phyloP scores from a whole-genome alignment of 2,329 filamentous ascomycete genomes.

The Chaetomiaceae sp. region DNA sequence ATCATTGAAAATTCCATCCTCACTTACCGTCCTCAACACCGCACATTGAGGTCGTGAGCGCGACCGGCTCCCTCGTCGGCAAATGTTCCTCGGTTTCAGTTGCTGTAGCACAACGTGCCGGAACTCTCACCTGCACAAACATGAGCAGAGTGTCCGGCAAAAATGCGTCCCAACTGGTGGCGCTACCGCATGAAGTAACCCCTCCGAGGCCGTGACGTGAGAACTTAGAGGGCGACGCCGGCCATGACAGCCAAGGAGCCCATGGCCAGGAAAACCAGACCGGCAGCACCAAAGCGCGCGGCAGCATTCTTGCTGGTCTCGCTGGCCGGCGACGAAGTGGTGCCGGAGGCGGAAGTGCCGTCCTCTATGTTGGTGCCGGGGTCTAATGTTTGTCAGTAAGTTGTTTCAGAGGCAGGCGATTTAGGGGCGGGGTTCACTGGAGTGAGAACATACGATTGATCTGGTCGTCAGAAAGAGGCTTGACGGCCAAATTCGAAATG shows the following conservation, averaged over 20 bases:
- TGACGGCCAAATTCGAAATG: slow-evolving; percentile 43
- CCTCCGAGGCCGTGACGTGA: no score
- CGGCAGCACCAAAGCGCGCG: slow-evolving; percentile 7
- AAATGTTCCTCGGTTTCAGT: no score
- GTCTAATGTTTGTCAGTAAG: slow-evolving; percentile 4
- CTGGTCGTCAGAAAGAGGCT: slow-evolving; percentile 38
- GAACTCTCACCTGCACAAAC: no score
- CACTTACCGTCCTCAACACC: no score
- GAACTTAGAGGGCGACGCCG: slow-evolving; percentile 17
- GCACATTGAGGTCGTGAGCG: no score
- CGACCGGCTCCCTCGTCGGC: no score
- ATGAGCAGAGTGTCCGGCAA: no score
- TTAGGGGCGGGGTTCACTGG: background rate
- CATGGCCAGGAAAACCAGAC: slow-evolving; percentile 17
- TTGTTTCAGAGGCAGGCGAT: no score
- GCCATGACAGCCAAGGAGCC: slow-evolving; percentile 20
- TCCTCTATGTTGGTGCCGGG: slow-evolving; percentile 4
- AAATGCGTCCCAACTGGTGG: no score
- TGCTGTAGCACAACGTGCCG: no score
- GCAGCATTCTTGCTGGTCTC: slow-evolving; percentile 18
- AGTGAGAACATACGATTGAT: slow-evolving; percentile 33
- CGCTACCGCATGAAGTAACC: no score
- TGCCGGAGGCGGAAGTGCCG: slow-evolving; percentile 4
- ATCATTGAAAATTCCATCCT: no score
- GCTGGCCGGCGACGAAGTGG: background rate